Base-by-base conservation (phyloP, 2,329 filamentous ascomycete genomes). In the Simplicillium aogashimaense region DNA sequence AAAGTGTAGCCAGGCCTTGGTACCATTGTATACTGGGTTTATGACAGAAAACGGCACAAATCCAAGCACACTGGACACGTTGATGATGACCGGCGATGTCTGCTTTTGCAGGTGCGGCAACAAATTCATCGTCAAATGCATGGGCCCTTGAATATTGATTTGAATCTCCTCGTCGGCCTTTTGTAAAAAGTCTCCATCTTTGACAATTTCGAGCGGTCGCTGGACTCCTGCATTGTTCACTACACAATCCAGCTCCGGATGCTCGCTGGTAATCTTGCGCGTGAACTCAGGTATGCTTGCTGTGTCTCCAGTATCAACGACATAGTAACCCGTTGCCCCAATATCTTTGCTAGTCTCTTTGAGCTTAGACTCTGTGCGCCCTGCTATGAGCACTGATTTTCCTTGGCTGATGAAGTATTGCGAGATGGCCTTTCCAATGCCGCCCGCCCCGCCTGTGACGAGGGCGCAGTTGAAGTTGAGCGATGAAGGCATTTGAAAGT, bases 161-260 rank as follows among this genome's bases (percentile, higher is more conserved):
- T 74, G 58, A 38, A 78, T 70, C 45, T 78, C 74, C 30, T 74
- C 58, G 44, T 78, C 73, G 1, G 71, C 72, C 41, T 70, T 70
- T 11, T 50, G 17, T 0, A 76, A 58, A 33, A 74, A 69, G 20
- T 68, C 61, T 0, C 55, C 49, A 16, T 62, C 61, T 31, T 57
- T 54, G 7, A 53, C 20, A 1, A 73, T 59, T 13, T 70, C 53
- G 1, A 79, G 61, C 0, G 72, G 74, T 2, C 71, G 57, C 50
- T 78, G 74, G 0, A 78, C 69, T 2, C 73, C 74, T 0, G 74
- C 74, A 40, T 79, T 78, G 57, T 78, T 78, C 50, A 78, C 58
- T 1, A 78, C 51, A 46, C 72, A 78, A 54, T 79, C 73, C 3
- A 78, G 51, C 1, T 55, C 53, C 1, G 53, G 71, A 47, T 78